phyloP scores from a whole-genome alignment of 2,329 filamentous ascomycete genomes.

The Fusarium sp. region DNA sequence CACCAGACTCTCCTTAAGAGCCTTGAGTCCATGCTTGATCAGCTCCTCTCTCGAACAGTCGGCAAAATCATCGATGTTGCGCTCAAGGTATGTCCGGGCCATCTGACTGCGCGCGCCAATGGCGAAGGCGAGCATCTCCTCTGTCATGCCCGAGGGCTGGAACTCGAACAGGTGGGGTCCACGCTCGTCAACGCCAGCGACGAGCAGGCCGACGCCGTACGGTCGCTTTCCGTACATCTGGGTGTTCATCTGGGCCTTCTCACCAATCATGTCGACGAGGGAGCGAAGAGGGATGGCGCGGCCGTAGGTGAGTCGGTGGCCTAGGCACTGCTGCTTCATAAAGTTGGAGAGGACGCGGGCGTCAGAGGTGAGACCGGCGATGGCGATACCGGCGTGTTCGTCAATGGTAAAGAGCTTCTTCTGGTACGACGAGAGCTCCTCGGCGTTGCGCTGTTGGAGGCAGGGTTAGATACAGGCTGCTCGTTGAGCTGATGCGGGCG shows the following conservation, averaged over 20 bases:
- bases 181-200: slow-evolving; percentile 92
- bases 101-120: slow-evolving; percentile 98
- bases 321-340: slow-evolving; percentile 99
- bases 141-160: slow-evolving; percentile 93
- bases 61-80: slow-evolving; percentile 87
- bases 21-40: slow-evolving; percentile 88
- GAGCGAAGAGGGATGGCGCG: slow-evolving; percentile 91
- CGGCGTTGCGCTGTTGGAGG: slow-evolving; percentile 84
- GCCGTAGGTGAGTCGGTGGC: slow-evolving; percentile 94
- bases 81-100: slow-evolving; percentile 96
- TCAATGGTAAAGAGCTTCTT: slow-evolving; percentile 99
- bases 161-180: slow-evolving; percentile 99
- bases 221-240: slow-evolving; percentile 97
- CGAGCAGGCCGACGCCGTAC: slow-evolving; percentile 93
- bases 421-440: slow-evolving; percentile 99
- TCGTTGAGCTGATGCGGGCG: slow-evolving; percentile 15
- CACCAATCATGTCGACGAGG: slow-evolving; percentile 91
- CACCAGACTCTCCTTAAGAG: slow-evolving; percentile 93
- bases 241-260: slow-evolving; percentile 97
- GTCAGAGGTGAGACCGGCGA: slow-evolving; percentile 96
- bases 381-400: slow-evolving; percentile 93
- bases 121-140: slow-evolving; percentile 96
- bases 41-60: slow-evolving; percentile 84
- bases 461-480: slow-evolving; percentile 14
- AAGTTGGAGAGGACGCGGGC: slow-evolving; percentile 99